phyloP scores from a whole-genome alignment of 2,329 filamentous ascomycete species.

The Alternaria triticimaculans region DNA sequence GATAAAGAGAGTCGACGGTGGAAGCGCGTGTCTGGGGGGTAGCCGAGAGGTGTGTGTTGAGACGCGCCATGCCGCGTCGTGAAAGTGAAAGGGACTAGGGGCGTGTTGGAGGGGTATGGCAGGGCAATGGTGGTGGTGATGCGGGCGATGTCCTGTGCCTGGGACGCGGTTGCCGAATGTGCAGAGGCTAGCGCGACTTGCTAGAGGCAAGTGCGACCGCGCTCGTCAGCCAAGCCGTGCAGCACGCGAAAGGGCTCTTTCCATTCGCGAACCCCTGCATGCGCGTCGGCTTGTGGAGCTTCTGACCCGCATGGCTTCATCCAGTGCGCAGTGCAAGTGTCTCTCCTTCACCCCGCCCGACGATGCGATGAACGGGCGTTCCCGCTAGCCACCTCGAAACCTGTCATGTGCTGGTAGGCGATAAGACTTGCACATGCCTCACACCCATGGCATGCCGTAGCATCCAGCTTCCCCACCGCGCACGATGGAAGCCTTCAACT shows the following conservation, averaged over 20 bases:
- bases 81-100: background rate
- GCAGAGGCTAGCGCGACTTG: constrained; percentile 26
- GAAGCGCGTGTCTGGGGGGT: constrained; percentile 40
- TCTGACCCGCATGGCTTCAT: background rate
- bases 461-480: constrained; percentile 24
- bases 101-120: background rate
- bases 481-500: constrained; percentile 92
- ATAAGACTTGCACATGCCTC: constrained; percentile 3
- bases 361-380: constrained; percentile 2
- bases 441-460: constrained; percentile 35
- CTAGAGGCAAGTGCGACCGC: constrained; percentile 19
- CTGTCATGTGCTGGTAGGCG: constrained; percentile 3
- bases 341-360: constrained; percentile 15
- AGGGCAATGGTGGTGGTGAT: constrained; percentile 1
- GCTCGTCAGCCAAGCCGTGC: constrained; percentile 27
- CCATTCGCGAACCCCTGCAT: constrained; percentile 27
- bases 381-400: background rate
- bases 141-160: background rate
- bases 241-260: constrained; percentile 24
- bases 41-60: constrained; percentile 43
- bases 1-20: constrained; percentile 45
- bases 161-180: constrained; percentile 20
- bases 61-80: constrained; percentile 42
- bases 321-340: background rate
- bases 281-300: constrained; percentile 8